These are phyloP conservation scores for Hamamelis virginiana DNA, from an alignment of 164 flowering plant species.

Conservation along the genomic window DNA sequence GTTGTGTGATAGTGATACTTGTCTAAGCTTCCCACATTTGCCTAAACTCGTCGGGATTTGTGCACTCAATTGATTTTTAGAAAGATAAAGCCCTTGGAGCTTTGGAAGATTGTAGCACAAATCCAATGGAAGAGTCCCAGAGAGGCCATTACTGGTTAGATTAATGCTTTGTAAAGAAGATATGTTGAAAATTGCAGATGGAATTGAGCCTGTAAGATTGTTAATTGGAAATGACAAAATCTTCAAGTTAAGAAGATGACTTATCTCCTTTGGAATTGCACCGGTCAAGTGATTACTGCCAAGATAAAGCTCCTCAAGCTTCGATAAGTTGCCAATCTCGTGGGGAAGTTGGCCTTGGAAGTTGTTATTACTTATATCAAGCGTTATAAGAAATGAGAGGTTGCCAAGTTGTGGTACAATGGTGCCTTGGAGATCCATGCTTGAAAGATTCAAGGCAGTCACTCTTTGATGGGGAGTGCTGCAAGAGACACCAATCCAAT, in stretches of 20 bases:
- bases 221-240: not conserved
- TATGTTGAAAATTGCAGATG: slow-evolving; percentile 8
- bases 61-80: not conserved
- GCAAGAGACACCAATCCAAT: slow-evolving; percentile 14
- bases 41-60: not conserved
- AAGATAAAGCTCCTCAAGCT: not conserved
- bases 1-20: not conserved
- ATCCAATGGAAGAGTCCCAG: slow-evolving; percentile 3
- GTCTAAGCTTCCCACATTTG: not conserved
- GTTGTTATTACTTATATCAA: slow-evolving; percentile 8
- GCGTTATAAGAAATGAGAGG: slow-evolving; percentile 5
- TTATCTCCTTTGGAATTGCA: not conserved
- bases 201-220: slow-evolving; percentile 10
- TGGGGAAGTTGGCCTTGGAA: not conserved
- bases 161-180: not conserved
- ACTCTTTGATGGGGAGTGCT: not conserved
- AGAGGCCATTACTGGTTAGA: not conserved
- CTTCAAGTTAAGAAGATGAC: not conserved
- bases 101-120: not conserved
- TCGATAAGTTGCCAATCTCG: slow-evolving; percentile 3
- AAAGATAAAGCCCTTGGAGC: not conserved
- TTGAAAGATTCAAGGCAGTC: slow-evolving; percentile 6
- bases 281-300: not conserved
- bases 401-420: slow-evolving; percentile 6
- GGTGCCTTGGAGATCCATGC: slow-evolving; percentile 10